Evolutionary conservation across 139 green algal genomes (phyloP).

Genomic region (Eudorina sp.): DNA sequence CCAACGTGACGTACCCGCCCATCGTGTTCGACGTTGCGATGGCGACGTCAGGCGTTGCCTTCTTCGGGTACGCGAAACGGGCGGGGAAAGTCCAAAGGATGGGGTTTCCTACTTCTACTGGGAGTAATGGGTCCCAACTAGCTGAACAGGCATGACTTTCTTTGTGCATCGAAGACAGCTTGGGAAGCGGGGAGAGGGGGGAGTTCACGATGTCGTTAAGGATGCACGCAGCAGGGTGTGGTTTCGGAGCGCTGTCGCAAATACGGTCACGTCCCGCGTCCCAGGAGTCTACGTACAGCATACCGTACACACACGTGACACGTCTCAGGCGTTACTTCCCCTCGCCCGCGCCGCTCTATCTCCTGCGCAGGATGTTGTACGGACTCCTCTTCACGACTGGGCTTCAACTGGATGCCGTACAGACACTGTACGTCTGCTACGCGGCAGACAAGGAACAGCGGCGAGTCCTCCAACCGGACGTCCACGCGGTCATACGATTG

Average conservation of each 20-base stretch:
- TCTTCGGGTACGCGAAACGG: background rate
- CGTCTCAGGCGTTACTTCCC: background rate
- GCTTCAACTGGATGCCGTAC: slow-evolving; percentile 47
- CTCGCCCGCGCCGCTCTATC: background rate
- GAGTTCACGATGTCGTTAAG: no score
- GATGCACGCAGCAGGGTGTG: no score
- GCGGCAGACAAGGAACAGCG: slow-evolving; percentile 15
- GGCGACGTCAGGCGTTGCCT: background rate
- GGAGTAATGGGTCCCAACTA: no score
- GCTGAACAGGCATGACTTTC: background rate
- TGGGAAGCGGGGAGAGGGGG: no score
- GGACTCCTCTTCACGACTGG: slow-evolving; percentile 1
- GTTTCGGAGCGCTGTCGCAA: no score
- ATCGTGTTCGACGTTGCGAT: background rate
- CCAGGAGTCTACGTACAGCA: no score
- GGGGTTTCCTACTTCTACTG: no score
- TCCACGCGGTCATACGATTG: slow-evolving; percentile 4
- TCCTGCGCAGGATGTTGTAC: background rate
- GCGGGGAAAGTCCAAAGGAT: background rate
- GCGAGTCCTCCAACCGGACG: background rate
- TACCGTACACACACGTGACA: background rate
- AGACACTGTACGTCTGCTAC: slow-evolving; percentile 42
- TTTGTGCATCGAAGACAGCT: background rate
- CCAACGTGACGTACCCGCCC: background rate
- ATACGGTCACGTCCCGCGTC: no score